These are phyloP conservation scores for Pythium chondricola DNA, from an alignment of 352 stramenopile genomes.

Conservation along the genomic window DNA sequence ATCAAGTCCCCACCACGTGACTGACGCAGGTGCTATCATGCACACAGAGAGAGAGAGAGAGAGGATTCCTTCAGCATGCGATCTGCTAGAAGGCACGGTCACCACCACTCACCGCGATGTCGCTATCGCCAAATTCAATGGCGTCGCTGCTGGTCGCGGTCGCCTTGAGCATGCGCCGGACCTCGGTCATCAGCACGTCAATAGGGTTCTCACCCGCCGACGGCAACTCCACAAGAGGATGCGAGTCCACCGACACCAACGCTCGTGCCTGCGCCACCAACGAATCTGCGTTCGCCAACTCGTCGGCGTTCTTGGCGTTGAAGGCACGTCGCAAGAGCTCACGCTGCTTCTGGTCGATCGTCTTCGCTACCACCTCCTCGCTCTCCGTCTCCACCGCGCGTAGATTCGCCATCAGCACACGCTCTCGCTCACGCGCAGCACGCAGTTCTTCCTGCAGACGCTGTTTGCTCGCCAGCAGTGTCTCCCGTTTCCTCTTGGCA, in stretches of 20 bases:
- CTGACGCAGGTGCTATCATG: slow-evolving; percentile 27
- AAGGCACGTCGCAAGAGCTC: slow-evolving; percentile 25
- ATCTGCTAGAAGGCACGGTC: too few relatives aligned
- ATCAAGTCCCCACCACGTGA: slow-evolving; percentile 20
- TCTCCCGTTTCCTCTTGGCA: slow-evolving; percentile 15
- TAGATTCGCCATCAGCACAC: slow-evolving; percentile 19
- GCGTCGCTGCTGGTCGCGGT: slow-evolving; percentile 12
- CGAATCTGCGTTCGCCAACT: background rate
- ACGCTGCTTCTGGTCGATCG: slow-evolving; percentile 22
- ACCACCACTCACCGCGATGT: slow-evolving; percentile 26
- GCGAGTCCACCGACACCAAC: background rate
- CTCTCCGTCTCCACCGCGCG: slow-evolving; percentile 25
- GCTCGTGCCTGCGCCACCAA: slow-evolving; percentile 7
- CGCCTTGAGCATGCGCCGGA: slow-evolving; percentile 27
- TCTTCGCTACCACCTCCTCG: background rate
- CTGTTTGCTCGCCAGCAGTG: slow-evolving; percentile 16
- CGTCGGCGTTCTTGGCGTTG: slow-evolving; percentile 15
- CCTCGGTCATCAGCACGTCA: slow-evolving; percentile 29
- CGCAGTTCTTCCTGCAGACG: slow-evolving; percentile 21
- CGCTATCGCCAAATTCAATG: slow-evolving; percentile 35
- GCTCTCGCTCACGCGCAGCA: slow-evolving; percentile 19
- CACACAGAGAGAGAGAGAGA: background rate
- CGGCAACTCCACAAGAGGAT: background rate
- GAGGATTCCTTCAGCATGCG: too few relatives aligned
- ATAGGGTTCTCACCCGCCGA: slow-evolving; percentile 15